Evolutionary conservation across 2,329 filamentous ascomycete species (phyloP).

Genomic region (Thielaviopsis euricoi): DNA sequence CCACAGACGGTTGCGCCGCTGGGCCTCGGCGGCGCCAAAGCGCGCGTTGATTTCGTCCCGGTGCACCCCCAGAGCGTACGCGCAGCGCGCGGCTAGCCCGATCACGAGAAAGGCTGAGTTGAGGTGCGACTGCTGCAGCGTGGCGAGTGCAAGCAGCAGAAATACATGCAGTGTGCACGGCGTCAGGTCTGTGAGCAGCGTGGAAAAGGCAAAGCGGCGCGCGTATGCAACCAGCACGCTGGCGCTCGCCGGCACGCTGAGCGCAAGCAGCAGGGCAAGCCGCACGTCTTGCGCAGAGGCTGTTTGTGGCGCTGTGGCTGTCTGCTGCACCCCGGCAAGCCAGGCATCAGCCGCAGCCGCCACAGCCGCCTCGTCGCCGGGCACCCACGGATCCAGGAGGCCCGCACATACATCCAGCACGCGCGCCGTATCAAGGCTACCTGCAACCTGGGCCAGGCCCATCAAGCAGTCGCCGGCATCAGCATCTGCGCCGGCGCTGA

Average conservation of each 20-base stretch:
- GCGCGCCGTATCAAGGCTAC: neutral
- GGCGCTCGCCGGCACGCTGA: neutral
- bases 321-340: neutral
- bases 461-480: too few relatives aligned
- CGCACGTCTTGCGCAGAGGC: neutral
- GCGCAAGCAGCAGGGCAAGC: neutral
- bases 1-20: constrained; percentile 33
- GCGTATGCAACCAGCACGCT: constrained; percentile 23
- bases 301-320: neutral
- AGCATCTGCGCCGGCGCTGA: neutral
- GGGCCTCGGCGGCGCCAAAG: constrained; percentile 27
- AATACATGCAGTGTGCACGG: constrained; percentile 34
- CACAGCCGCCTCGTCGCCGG: too few relatives aligned
- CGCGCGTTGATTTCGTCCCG: constrained; percentile 36
- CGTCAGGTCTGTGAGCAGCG: constrained; percentile 30
- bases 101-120: constrained; percentile 39
- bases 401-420: neutral
- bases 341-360: neutral
- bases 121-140: constrained; percentile 37
- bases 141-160: constrained; percentile 33
- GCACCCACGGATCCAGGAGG: neutral
- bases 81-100: constrained; percentile 34
- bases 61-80: constrained; percentile 36
- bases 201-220: constrained; percentile 27
- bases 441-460: neutral